Conservation (phyloP, 73 alveolate species). For the Blepharisma stoltei region DNA sequence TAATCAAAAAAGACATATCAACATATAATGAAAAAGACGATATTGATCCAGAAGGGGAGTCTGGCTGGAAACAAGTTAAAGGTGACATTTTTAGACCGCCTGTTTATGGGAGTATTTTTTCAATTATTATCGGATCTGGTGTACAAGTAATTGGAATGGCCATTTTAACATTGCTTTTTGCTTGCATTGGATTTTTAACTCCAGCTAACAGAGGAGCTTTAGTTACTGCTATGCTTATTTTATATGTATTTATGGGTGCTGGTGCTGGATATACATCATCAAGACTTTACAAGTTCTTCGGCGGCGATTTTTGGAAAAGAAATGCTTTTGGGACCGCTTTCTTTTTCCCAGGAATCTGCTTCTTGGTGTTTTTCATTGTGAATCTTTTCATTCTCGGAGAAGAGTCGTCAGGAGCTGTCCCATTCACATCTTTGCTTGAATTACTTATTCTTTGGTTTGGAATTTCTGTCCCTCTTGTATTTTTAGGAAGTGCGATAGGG, state of each 20-base stretch:
- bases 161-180: conserved; percentile 23
- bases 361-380: conserved; percentile 30
- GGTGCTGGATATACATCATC: conserved; percentile 41
- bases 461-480: conserved; percentile 36
- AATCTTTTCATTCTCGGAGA: conserved; percentile 32
- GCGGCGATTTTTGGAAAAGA: conserved; percentile 45
- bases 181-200: conserved; percentile 45
- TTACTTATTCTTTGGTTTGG: conserved; percentile 43
- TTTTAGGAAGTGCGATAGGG: conserved; percentile 43
- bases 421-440: conserved; percentile 32
- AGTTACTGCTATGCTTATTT: conserved; percentile 32
- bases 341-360: conserved; percentile 42
- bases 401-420: conserved; percentile 42
- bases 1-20: background rate
- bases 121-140: conserved; percentile 50
- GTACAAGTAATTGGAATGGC: conserved; percentile 37
- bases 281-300: conserved; percentile 42
- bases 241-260: conserved; percentile 41
- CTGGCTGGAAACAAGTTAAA: conserved; percentile 55
- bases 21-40: conserved; percentile 6
- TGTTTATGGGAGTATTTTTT: conserved; percentile 1
- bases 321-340: conserved; percentile 35
- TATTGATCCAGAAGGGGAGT: conserved; percentile 35
- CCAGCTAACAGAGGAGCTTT: conserved; percentile 47
- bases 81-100: conserved; percentile 64